Base-by-base conservation (phyloP, 2,329 filamentous ascomycete species). In the Cadophora gregata region DNA sequence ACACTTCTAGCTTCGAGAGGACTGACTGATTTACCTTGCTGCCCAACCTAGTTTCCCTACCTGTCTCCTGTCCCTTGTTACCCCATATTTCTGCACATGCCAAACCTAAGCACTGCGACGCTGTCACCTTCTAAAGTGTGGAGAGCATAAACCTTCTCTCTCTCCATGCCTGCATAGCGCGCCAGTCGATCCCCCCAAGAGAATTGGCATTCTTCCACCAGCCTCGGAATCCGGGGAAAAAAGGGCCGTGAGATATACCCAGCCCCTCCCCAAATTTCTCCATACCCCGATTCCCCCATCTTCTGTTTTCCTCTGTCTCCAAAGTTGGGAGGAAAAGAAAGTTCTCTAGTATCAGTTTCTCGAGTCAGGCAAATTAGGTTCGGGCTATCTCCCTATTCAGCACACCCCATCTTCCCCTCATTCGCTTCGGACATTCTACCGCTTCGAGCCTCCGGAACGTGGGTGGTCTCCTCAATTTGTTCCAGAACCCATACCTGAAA, bases 131-230 rank as follows among this genome's bases (percentile, higher is more conserved):
- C 12, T 7, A 42, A 42, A 58, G 29, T 58, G 31, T 36, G 55
- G 55, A 58, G 55, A 38, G 55, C 55, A 25, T 58, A 24, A 58
- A 58, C 31, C 6, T 58, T 36, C 31, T 38, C n/a, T 10, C 53
- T 24, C 27, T 19, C 31, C n/a, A n/a, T 45, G n/a, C 21, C 19
- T 45, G 7, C 42, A 47, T 21, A 19, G 10, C 19, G 38, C 38
- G 38, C 42, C 42, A 47, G 5, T 47, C 42, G n/a, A 47, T 2
- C 14, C 50, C 48, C 25, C 25, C 27, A 53, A 31, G 50, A 31
- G n/a, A n/a, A 31, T 19, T 53, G 50, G 50, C 50, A 27, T 31
- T n/a, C 25, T 53, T 53, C 50, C 27, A 53, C 12, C 50, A 10
- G 14, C 7, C 50, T 36, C 21, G 33, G 21, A 58, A 58, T 38